Evolutionary conservation across 768 basidiomycete species (phyloP), one percentile per base, ranked within the genome.

Genomic region (Phaeotremella fagi): DNA sequence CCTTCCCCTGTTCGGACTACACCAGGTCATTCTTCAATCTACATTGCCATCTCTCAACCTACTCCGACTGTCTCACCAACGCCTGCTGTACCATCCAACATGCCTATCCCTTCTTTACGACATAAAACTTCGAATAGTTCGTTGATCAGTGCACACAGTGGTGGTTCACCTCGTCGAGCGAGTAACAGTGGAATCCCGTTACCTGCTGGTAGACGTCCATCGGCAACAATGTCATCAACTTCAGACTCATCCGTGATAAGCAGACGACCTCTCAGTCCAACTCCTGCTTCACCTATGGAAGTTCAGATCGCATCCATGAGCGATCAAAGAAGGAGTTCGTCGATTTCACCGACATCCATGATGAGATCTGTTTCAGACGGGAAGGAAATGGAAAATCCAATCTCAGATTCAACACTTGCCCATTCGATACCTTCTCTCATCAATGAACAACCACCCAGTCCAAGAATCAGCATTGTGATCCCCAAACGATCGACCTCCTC

Each of bases 31-130:
- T 42, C 9, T n/a, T 51, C 4, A 3, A 45, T 47, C 2, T 29
- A 43, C 18, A 43, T 52, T 1, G 33, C 53, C 3, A 48, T 51
- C 26, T 48, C 50, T n/a, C 48, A 48, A 20, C 46, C 46, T 6
- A 48, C 46, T 24, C 46, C 38, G 6, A 41, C 18, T 41, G 18
- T 41, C 9, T 41, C 38, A 14, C 38, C 38, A 6, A 12, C 12
- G 22, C 12, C 38, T 41, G 38, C 38, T 7, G 38, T 20, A 6
- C 38, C 12, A 41, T 11, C 38, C 7, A 20, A 20, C 11, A 41
- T 41, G 38, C 12, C 38, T 12, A 20, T 41, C 22, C 38, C 38
- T 6, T 41, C 22, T 22, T 11, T 41, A 6, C 38, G 38, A 7
- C 11, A 20, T 6, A 7, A 20, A 18, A 41, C 38, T 11, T 41